Evolutionary conservation across 2,329 filamentous ascomycete genomes (phyloP).

Genomic region (Sporothrix humicola): DNA sequence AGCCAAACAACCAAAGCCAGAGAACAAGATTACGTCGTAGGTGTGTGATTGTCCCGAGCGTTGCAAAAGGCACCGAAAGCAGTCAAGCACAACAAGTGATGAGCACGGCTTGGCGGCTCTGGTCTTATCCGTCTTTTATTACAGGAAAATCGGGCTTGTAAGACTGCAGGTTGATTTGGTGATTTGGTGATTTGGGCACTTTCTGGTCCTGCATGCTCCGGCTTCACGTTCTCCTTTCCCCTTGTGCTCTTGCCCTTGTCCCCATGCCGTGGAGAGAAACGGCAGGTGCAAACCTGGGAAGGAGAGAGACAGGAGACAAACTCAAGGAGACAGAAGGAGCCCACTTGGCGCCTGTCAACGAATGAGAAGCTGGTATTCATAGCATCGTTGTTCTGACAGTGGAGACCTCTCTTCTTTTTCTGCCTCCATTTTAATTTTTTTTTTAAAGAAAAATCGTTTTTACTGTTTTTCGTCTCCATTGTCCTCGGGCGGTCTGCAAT

Average conservation of each 20-base stretch:
- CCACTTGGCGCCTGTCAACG: neutral
- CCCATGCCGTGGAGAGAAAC: neutral
- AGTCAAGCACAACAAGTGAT: slow-evolving; percentile 7
- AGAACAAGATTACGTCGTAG: slow-evolving; percentile 2
- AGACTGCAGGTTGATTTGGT: neutral
- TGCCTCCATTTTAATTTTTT: neutral
- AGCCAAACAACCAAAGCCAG: neutral
- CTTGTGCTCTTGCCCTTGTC: neutral
- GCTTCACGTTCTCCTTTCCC: neutral
- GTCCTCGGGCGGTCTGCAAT: slow-evolving; percentile 30
- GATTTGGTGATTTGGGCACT: neutral
- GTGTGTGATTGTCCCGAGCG: neutral
- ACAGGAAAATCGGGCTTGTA: neutral
- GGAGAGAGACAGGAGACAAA: neutral
- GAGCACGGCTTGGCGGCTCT: slow-evolving; percentile 10
- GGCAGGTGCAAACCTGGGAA: slow-evolving; percentile 1
- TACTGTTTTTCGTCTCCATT: slow-evolving; percentile 5
- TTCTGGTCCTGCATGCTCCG: neutral
- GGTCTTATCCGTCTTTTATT: neutral
- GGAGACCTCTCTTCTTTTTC: slow-evolving; percentile 1
- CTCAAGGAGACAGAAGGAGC: neutral
- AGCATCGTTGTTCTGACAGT: slow-evolving; percentile 13
- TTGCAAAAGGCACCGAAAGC: slow-evolving; percentile 7
- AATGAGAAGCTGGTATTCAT: neutral
- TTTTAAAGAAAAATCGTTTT: neutral